Conservation (phyloP, 306 rosid genomes). For the Vigna mungo region DNA sequence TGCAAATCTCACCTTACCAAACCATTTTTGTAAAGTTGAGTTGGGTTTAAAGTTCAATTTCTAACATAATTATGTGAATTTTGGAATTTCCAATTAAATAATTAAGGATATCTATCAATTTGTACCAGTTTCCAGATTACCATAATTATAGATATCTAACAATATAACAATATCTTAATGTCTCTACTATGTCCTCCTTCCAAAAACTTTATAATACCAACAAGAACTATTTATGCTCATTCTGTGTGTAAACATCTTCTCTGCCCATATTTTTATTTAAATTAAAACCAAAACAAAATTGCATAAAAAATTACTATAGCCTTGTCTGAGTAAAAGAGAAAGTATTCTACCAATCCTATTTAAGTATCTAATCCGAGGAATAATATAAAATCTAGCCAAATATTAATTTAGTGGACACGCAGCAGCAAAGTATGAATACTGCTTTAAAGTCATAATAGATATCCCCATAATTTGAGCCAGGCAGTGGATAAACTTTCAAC, state of each 20-base stretch:
- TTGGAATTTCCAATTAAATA: not conserved
- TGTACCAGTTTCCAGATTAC: not conserved
- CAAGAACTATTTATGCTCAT: not conserved
- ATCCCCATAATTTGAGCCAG: not conserved
- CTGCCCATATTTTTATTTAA: not conserved
- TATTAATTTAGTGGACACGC: not conserved
- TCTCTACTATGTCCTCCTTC: not conserved
- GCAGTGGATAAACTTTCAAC: slow-evolving; percentile 1
- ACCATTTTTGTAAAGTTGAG: too few species aligned
- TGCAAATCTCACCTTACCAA: too few species aligned
- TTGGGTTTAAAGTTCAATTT: too few species aligned
- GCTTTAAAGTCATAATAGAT: not conserved
- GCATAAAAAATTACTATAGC: not conserved
- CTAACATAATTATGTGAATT: too few species aligned
- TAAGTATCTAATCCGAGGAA: not conserved
- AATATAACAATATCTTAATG: not conserved
- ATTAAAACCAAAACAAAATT: not conserved
- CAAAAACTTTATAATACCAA: not conserved
- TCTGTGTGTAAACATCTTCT: not conserved
- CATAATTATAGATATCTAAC: not conserved
- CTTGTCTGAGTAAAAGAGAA: not conserved
- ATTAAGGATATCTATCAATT: not conserved
- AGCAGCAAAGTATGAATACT: not conserved
- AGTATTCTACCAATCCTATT: not conserved
- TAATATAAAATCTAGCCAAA: slow-evolving; percentile 2